Evolutionary conservation across 139 green algal species (phyloP), one percentile per base, ranked within the genome.

Genomic region (Nannochloris sp.): DNA sequence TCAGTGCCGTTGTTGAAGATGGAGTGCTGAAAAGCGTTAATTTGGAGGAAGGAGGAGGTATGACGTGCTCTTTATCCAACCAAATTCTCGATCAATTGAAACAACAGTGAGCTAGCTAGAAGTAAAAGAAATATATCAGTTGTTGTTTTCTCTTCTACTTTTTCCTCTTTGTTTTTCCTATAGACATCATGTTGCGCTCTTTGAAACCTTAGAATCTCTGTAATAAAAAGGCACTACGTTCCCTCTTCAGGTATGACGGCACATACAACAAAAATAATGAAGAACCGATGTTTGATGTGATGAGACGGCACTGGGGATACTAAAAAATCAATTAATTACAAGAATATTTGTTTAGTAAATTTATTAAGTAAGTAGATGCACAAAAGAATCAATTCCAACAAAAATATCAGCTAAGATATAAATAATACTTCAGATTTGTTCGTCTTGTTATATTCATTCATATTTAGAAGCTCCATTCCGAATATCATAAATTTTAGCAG

Each of bases 1-100:
- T 78, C 62, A 71, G 66, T 4, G 73, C 73, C 1, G 67, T 88
- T 10, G 65, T 88, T 24, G 56, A 87, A 38, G 71, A 81, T 38
- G 64, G 67, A 47, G 30, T 47, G 30, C 51, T 88, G 60, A 82
- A 75, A 47, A 54, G 54, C 2, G 37, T 83, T 1, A 83, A 83
- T 54, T 55, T 79, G 38, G 77, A 83, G 72, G 23, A 64, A 33
- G 64, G 70, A 25, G 77, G 77, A 25, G 71, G 34, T 24, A 48
- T 75, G 46, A 64, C 65, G 31, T 78, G 71, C 64, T 61, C 36
- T 29, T 47, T 78, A 36, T 65, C 71, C n/a, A 77, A 77, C 33
- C 34, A 61, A 9, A 78, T 78, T 37, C 7, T 78, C 39, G 58
- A 60, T 23, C 71, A 78, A 63, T 61, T 78, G 56, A 76, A 77